Base-by-base conservation (phyloP, 2,329 filamentous ascomycete genomes). In the Elsinoe batatas region DNA sequence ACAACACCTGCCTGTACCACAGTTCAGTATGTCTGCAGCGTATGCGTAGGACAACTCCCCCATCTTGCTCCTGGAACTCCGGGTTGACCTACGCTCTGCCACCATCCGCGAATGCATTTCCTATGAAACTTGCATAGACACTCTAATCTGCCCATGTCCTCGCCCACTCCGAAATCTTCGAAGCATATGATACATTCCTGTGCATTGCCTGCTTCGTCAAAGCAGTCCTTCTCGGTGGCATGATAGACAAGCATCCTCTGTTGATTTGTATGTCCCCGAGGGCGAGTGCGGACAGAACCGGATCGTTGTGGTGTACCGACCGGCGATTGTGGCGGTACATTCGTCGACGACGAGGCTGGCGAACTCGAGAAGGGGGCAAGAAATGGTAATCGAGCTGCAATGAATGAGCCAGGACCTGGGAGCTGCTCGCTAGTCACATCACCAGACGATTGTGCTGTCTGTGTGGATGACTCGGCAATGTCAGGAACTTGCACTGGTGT, bases 121-220 rank as follows among this genome's bases (percentile, higher is more conserved):
- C 78, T 75, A 64, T 84, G 81, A 60, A 84, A 84, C 61, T 82
- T 82, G 69, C 81, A 84, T 59, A 81, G 70, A 63, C 81, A 84
- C 61, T 82, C 79, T 63, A 84, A 68, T 58, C 81, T 71, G 8
- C 78, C 79, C 70, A 84, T 72, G 61, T 76, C 71, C 62, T 80
- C 77, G 0, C 81, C 81, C 10, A 76, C 74, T 61, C 80, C 75
- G 63, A 83, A 84, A 56, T 84, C 81, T 59, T 83, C 80, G 63
- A 84, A 79, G 64, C 81, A 84, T 53, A 84, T 84, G 7, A 80
- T 76, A 60, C 81, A 84, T 63, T 84, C 81, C 40, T 77, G 76
- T 53, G 70, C 61, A 42, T 69, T 67, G 1, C 72, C 73, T 15
- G 78, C 75, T 54, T 80, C 77, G 4, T 76, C 76, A 1, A 78